Percentiles rank a stretch among this genome's conserved stretches.
Evolutionary conservation across 305 asterid species (phyloP).

Genomic region (Fraxinus xanthoxyloides): DNA sequence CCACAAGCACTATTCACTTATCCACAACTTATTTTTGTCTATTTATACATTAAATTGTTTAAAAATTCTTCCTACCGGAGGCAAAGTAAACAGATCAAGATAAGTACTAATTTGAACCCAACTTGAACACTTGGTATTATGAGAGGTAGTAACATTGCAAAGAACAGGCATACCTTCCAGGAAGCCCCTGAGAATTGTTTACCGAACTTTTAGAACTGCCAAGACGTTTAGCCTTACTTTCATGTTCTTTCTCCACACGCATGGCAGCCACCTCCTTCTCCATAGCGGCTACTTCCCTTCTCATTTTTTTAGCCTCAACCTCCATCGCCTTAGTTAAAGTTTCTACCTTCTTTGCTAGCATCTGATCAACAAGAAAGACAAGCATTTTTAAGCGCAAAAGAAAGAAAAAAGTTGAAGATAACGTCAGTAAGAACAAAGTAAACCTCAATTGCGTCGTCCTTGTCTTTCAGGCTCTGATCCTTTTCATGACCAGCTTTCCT

Average conservation of each 20-base stretch:
- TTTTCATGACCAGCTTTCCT: slow-evolving; percentile 92
- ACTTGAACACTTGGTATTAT: neutral
- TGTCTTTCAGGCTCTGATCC: slow-evolving; percentile 98
- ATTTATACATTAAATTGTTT: neutral
- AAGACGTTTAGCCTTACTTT: slow-evolving; percentile 66
- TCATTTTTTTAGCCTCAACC: slow-evolving; percentile 97
- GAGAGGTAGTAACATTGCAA: slow-evolving; percentile 3
- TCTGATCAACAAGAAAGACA: slow-evolving; percentile 40
- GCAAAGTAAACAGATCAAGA: neutral
- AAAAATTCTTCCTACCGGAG: neutral
- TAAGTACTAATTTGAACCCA: neutral
- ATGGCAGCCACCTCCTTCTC: slow-evolving; percentile 99
- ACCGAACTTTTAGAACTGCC: slow-evolving; percentile 63
- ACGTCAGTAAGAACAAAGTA: slow-evolving; percentile 22
- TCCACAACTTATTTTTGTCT: neutral
- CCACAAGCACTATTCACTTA: neutral
- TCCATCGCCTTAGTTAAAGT: slow-evolving; percentile 98
- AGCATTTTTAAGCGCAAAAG: slow-evolving; percentile 4
- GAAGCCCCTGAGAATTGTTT: slow-evolving; percentile 68
- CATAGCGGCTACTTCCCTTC: slow-evolving; percentile 97
- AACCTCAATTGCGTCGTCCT: slow-evolving; percentile 99
- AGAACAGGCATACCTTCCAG: slow-evolving; percentile 67
- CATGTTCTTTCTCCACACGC: slow-evolving; percentile 93
- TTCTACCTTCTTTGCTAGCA: slow-evolving; percentile 96
- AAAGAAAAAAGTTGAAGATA: neutral